Conservation (phyloP, 805 yeast species). For the Wickerhamiella kurtzmanii region DNA sequence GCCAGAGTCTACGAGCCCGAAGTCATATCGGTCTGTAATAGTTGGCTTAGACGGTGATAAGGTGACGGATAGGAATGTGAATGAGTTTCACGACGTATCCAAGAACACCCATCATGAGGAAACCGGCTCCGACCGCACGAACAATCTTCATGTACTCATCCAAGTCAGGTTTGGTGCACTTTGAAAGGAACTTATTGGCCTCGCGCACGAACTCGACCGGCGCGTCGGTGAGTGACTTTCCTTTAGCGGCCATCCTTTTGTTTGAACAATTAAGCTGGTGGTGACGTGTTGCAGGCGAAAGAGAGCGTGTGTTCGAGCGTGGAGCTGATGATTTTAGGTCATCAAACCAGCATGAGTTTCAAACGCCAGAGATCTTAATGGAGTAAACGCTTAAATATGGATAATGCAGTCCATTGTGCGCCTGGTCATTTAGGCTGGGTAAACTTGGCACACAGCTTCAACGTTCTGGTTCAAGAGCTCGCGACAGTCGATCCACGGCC, state of each 20-base stretch:
- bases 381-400: background rate
- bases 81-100: slow-evolving; percentile 90
- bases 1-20: too few relatives aligned
- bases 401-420: background rate
- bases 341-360: background rate
- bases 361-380: background rate
- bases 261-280: background rate
- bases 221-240: slow-evolving; percentile 25
- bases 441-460: too few relatives aligned
- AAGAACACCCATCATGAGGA: slow-evolving; percentile 93
- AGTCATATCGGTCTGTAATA: too few relatives aligned
- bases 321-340: background rate
- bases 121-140: slow-evolving; percentile 94
- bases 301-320: too few relatives aligned
- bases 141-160: slow-evolving; percentile 80
- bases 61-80: slow-evolving; percentile 92
- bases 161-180: slow-evolving; percentile 85
- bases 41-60: slow-evolving; percentile 55
- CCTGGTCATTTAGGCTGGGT: too few relatives aligned
- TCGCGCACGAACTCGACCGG: slow-evolving; percentile 87
- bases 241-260: slow-evolving; percentile 4
- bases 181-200: slow-evolving; percentile 74
- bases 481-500: too few relatives aligned
- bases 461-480: too few relatives aligned
- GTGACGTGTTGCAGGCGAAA: background rate